These are phyloP conservation scores for Phaeosphaeria sp. DNA, from an alignment of 2,329 filamentous ascomycete species.

Conservation along the genomic window DNA sequence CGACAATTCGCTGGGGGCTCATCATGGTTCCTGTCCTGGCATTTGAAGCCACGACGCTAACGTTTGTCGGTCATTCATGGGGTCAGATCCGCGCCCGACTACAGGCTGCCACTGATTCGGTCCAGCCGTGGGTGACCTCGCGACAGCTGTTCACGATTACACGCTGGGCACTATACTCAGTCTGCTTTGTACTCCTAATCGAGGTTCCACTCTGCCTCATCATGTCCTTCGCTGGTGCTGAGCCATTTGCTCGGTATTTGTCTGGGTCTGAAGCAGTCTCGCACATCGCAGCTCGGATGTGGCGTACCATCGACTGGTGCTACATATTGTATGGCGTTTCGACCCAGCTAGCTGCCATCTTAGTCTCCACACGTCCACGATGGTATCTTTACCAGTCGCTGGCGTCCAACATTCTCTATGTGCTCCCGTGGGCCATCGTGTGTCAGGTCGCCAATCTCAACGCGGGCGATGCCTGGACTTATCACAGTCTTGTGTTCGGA, in stretches of 20 bases:
- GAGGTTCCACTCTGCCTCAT: conserved; percentile 70
- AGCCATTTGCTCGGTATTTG: conserved; percentile 68
- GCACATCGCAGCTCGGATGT: conserved; percentile 70
- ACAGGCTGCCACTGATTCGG: conserved; percentile 12
- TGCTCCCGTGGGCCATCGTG: conserved; percentile 74
- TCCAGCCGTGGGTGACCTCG: conserved; percentile 25
- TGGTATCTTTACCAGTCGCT: conserved; percentile 75
- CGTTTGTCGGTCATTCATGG: conserved; percentile 73
- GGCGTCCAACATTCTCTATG: conserved; percentile 70
- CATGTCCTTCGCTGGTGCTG: conserved; percentile 65
- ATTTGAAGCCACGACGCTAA: conserved; percentile 68
- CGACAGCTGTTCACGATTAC: conserved; percentile 51
- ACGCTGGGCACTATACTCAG: conserved; percentile 62
- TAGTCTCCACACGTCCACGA: conserved; percentile 68
- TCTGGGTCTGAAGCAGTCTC: conserved; percentile 65
- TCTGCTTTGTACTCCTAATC: conserved; percentile 60
- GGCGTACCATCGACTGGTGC: conserved; percentile 63
- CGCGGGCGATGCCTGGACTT: conserved; percentile 68
- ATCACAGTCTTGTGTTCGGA: conserved; percentile 71
- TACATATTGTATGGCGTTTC: conserved; percentile 73
- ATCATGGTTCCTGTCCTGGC: conserved; percentile 76
- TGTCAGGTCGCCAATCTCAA: conserved; percentile 52
- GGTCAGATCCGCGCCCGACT: conserved; percentile 55
- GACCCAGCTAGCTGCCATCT: conserved; percentile 69
- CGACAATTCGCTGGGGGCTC: conserved; percentile 75